Percentiles rank a stretch among this genome's conserved stretches.
Evolutionary conservation across 2,329 filamentous ascomycete genomes (phyloP).

Genomic region (Metarhizium sp.): DNA sequence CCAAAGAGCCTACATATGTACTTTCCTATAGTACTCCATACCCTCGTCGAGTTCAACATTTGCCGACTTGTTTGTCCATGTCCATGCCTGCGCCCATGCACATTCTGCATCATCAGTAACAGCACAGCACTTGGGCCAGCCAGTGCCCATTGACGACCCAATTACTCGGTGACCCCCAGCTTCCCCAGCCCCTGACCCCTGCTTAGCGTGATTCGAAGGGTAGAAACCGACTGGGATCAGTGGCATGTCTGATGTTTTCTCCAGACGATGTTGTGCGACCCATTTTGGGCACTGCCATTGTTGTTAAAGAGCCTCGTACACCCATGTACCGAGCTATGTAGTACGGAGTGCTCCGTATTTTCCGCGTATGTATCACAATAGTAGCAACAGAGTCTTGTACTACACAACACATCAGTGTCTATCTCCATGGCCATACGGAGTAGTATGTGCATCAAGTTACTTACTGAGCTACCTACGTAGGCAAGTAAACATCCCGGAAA

Average conservation of each 20-base stretch:
- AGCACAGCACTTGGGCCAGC: background rate
- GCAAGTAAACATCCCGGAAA: background rate
- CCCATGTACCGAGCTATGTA: too few relatives aligned
- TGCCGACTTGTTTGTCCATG: background rate
- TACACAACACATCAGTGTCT: too few relatives aligned
- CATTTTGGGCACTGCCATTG: background rate
- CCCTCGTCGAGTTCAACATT: background rate
- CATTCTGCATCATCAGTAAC: background rate
- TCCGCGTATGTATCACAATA: too few relatives aligned
- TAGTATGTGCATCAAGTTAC: too few relatives aligned
- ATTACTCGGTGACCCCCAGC: background rate
- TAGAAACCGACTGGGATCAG: background rate
- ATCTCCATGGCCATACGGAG: too few relatives aligned
- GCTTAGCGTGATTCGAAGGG: background rate
- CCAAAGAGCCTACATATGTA: too few relatives aligned
- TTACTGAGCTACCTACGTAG: background rate
- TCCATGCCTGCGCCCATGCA: background rate
- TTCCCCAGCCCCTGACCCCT: conserved; percentile 3
- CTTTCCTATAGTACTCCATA: too few relatives aligned
- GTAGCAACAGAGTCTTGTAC: too few relatives aligned
- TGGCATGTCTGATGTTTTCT: background rate
- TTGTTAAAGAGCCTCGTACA: too few relatives aligned
- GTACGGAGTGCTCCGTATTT: background rate
- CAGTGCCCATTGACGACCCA: background rate
- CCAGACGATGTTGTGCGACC: background rate